phyloP scores from a whole-genome alignment of 306 rosid genomes.

The Inga oerstediana region DNA sequence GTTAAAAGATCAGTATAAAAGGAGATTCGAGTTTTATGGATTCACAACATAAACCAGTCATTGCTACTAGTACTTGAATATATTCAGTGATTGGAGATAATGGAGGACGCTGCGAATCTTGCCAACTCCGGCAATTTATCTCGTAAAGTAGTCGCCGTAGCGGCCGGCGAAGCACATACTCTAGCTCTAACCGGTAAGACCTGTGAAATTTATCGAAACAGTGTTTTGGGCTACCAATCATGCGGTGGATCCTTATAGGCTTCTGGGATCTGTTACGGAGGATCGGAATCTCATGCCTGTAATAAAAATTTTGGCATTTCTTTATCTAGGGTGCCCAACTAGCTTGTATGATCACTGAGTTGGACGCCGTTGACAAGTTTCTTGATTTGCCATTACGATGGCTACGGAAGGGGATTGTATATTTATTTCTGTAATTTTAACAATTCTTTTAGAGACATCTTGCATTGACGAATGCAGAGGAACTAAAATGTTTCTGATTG shows the following conservation, averaged over 20 bases:
- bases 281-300: neutral
- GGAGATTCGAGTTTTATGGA: neutral
- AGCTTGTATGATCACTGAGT: neutral
- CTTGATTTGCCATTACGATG: neutral
- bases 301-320: neutral
- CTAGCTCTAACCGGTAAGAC: neutral
- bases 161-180: slow-evolving; percentile 16
- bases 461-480: neutral
- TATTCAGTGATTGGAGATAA: neutral
- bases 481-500: neutral
- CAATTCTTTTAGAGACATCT: neutral
- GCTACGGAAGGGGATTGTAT: neutral
- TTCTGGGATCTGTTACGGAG: neutral
- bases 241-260: neutral
- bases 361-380: neutral
- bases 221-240: neutral
- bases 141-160: neutral
- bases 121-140: neutral
- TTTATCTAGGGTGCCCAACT: neutral
- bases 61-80: neutral
- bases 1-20: neutral
- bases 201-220: neutral
- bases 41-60: neutral
- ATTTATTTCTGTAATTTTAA: neutral
- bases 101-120: neutral